Percentiles rank a stretch among this genome's conserved stretches.
Evolutionary conservation across 768 basidiomycete species (phyloP).

Genomic region (Calocybe cyanea): DNA sequence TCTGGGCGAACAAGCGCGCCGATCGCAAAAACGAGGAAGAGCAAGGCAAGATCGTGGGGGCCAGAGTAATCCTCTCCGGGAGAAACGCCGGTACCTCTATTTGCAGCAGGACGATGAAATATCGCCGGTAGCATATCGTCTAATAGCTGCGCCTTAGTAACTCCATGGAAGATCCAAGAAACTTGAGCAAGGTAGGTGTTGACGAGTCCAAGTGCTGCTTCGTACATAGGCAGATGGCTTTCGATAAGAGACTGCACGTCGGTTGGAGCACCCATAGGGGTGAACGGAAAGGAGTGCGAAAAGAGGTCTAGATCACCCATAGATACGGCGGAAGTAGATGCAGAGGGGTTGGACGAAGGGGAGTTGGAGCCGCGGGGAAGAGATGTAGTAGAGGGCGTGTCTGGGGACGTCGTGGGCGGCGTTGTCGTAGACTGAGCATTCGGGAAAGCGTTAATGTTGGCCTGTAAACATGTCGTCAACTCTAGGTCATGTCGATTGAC

Average conservation of each 20-base stretch:
- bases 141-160: slow-evolving; percentile 41
- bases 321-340: slow-evolving; percentile 10
- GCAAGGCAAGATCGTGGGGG: slow-evolving; percentile 45
- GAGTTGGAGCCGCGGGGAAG: slow-evolving; percentile 17
- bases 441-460: slow-evolving; percentile 9
- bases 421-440: slow-evolving; percentile 8
- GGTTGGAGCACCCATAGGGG: slow-evolving; percentile 46
- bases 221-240: slow-evolving; percentile 50
- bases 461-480: not conserved
- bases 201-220: slow-evolving; percentile 41
- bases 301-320: slow-evolving; percentile 40
- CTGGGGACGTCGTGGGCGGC: slow-evolving; percentile 21
- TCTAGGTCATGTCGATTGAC: not conserved
- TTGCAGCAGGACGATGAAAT: slow-evolving; percentile 22
- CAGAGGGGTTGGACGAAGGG: slow-evolving; percentile 19
- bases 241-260: slow-evolving; percentile 49
- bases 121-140: slow-evolving; percentile 38
- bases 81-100: not conserved
- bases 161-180: slow-evolving; percentile 49
- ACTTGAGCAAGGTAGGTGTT: slow-evolving; percentile 45
- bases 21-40: slow-evolving; percentile 50
- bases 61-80: slow-evolving; percentile 34
- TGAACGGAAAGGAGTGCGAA: slow-evolving; percentile 62
- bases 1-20: slow-evolving; percentile 43
- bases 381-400: slow-evolving; percentile 17